Percentiles rank a stretch among this genome's conserved stretches.
Evolutionary conservation across 768 basidiomycete genomes (phyloP).

Genomic region (Pholiota molesta): DNA sequence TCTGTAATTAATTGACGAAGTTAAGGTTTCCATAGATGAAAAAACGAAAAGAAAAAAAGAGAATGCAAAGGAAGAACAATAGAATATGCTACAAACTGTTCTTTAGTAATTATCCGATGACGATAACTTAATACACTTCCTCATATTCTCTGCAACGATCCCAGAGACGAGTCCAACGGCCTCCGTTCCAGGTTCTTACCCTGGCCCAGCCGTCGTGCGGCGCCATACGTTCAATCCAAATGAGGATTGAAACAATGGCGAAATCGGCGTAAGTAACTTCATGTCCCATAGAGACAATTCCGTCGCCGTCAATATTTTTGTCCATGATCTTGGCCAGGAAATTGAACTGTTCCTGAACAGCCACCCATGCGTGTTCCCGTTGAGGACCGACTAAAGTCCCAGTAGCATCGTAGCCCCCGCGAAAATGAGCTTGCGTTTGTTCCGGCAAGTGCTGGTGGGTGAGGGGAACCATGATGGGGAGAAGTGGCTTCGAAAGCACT

Average conservation of each 20-base stretch:
- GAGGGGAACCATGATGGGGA: conserved; percentile 71
- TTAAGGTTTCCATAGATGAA: background rate
- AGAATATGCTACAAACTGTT: background rate
- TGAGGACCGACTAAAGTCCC: conserved; percentile 39
- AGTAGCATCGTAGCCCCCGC: conserved; percentile 23
- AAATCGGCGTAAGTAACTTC: conserved; percentile 77
- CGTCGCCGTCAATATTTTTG: conserved; percentile 71
- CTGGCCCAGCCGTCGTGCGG: conserved; percentile 75
- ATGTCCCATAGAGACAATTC: conserved; percentile 63
- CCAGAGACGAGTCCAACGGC: conserved; percentile 66
- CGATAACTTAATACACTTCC: conserved; percentile 57
- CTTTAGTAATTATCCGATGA: background rate
- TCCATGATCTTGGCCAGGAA: conserved; percentile 67
- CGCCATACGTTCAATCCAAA: conserved; percentile 76
- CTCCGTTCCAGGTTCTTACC: conserved; percentile 70
- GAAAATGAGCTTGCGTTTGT: conserved; percentile 56
- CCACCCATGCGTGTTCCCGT: conserved; percentile 66
- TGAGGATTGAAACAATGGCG: conserved; percentile 67
- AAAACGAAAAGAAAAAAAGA: background rate
- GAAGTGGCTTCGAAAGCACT: conserved; percentile 63
- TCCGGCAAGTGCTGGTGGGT: conserved; percentile 64
- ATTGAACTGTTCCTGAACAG: conserved; percentile 67
- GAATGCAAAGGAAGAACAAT: background rate
- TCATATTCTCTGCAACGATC: conserved; percentile 66
- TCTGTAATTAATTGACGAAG: background rate